Base-by-base conservation (phyloP, 352 stramenopile species). In the Phytopythium chamaehyphon region DNA sequence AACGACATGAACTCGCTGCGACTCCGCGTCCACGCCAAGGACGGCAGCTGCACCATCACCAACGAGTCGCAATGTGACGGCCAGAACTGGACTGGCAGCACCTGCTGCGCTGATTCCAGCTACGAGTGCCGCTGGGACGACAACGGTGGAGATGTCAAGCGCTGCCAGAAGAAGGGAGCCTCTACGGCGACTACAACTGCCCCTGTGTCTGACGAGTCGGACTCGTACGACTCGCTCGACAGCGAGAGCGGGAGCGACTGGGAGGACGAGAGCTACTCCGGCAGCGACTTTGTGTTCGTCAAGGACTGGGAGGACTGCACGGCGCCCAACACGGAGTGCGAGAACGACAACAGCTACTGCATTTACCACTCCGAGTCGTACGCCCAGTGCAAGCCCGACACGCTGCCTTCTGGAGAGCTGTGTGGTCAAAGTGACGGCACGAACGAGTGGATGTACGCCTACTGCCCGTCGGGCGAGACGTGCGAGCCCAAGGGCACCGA, bases 41-140 rank as follows among this genome's bases (percentile, higher is more conserved):
- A 16, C 15, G 31, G 28, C 44, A 37, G 5, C 10, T 72, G 63
- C 48, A 72, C 63, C 35, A 69, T 72, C 51, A 57, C 43, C 0
- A 67, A 63, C 31, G 55, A 73, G 50, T 72, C 63, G 2, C 63
- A 72, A 35, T 72, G 63, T 38, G 40, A 72, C 11, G 63, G 63
- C 2, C 55, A 73, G 46, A 68, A 71, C 65, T 74, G 65, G 65
- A 63, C 53, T 6, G 51, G 47, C 4, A 74, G 61, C 51, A 71
- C 57, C 0, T 74, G 65, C 61, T 73, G 64, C 35, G 54, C 51
- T 8, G 64, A 73, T 39, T 31, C 64, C 0, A 67, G 19, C 54
- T 69, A 73, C 43, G 61, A 67, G 40, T 73, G 64, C 54, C 64
- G 61, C 44, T 65, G 54, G 64, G 56, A 58, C 15, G 61, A 70